These are phyloP conservation scores for Elsinoe arachidis DNA, from an alignment of 2,329 filamentous ascomycete species.

Conservation along the genomic window DNA sequence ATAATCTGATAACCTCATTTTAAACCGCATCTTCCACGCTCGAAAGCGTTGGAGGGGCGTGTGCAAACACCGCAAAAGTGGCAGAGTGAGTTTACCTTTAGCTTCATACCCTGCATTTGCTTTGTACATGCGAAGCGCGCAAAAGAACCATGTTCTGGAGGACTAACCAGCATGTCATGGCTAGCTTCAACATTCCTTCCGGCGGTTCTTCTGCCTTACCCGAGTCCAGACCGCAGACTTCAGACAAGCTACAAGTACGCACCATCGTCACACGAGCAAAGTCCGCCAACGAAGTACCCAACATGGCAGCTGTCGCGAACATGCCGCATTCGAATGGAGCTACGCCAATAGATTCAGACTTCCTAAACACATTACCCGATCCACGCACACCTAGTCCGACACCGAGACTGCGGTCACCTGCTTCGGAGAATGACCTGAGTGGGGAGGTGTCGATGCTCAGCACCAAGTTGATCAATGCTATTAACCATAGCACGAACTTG, in stretches of 20 bases:
- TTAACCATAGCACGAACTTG: slow-evolving; percentile 88
- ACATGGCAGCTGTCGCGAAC: slow-evolving; percentile 14
- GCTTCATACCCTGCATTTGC: not conserved
- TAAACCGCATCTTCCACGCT: not conserved
- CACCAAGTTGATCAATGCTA: slow-evolving; percentile 92
- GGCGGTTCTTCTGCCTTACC: not conserved
- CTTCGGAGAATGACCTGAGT: slow-evolving; percentile 42
- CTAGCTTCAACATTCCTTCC: slow-evolving; percentile 13
- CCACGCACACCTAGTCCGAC: slow-evolving; percentile 17
- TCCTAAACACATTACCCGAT: slow-evolving; percentile 17
- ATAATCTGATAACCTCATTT: slow-evolving; percentile 12
- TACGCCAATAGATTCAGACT: slow-evolving; percentile 14
- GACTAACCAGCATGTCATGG: slow-evolving; percentile 7
- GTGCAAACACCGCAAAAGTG: slow-evolving; percentile 11
- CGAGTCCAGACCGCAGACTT: not conserved
- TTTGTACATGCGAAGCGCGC: not conserved
- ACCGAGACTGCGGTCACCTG: slow-evolving; percentile 11
- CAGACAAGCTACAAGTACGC: slow-evolving; percentile 7
- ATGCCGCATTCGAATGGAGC: slow-evolving; percentile 2
- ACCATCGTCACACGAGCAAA: slow-evolving; percentile 9
- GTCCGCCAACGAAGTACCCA: slow-evolving; percentile 9
- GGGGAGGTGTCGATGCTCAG: slow-evolving; percentile 81
- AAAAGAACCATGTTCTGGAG: slow-evolving; percentile 11
- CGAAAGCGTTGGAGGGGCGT: slow-evolving; percentile 8
- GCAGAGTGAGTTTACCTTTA: slow-evolving; percentile 9